phyloP scores from a whole-genome alignment of 805 yeast species.

The Torulaspora indica region DNA sequence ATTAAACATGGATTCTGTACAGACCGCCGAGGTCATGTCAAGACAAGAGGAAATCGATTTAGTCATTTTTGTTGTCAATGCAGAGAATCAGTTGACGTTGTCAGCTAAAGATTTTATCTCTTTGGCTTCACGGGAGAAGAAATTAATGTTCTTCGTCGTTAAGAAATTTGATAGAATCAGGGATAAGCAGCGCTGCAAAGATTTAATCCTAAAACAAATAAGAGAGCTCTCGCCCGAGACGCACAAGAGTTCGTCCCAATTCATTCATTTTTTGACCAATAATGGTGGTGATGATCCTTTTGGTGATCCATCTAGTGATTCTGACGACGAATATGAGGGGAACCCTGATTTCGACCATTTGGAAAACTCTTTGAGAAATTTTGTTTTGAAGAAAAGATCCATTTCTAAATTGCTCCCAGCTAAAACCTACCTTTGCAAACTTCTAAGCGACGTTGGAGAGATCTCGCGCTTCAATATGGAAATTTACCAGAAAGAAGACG shows the following conservation, averaged over 20 bases:
- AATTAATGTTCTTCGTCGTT: conserved; percentile 88
- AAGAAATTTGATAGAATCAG: conserved; percentile 84
- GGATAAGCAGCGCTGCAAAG: conserved; percentile 74
- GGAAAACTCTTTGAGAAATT: conserved; percentile 79
- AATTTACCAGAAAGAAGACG: conserved; percentile 48
- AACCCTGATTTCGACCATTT: conserved; percentile 74
- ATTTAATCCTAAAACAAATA: conserved; percentile 77
- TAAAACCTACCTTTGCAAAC: conserved; percentile 70
- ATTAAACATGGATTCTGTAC: conserved; percentile 83
- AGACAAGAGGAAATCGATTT: conserved; percentile 96
- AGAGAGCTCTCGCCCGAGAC: conserved; percentile 85
- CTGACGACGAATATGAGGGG: conserved; percentile 35
- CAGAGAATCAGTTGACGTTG: conserved; percentile 91
- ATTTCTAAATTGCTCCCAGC: conserved; percentile 89
- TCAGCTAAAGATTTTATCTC: conserved; percentile 92
- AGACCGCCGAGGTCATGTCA: conserved; percentile 90
- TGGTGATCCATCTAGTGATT: conserved; percentile 36
- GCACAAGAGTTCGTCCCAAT: conserved; percentile 78
- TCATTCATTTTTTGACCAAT: conserved; percentile 88
- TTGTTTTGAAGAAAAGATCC: conserved; percentile 84
- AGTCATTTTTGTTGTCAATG: conserved; percentile 92
- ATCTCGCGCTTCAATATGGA: conserved; percentile 61
- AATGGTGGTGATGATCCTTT: conserved; percentile 42
- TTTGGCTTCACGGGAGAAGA: conserved; percentile 85
- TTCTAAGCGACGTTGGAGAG: conserved; percentile 58